Conservation (phyloP, 2,329 filamentous ascomycete genomes). For the Colletotrichum gigasporum region DNA sequence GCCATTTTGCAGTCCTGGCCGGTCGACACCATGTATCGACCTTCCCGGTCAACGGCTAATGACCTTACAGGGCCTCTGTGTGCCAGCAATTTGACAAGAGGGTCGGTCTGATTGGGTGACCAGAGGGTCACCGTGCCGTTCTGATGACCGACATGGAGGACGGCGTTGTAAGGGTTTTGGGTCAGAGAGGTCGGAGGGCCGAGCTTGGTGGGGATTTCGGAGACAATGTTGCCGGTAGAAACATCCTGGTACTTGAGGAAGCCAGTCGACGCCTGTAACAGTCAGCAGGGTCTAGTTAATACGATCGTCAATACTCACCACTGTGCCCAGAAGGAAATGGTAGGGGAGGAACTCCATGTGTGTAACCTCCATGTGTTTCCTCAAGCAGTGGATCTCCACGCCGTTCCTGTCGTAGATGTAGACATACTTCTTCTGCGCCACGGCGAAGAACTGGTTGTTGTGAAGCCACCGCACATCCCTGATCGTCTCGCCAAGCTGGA, state of each 20-base stretch:
- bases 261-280: constrained; percentile 75
- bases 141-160: constrained; percentile 92
- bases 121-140: constrained; percentile 95
- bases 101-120: constrained; percentile 90
- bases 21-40: constrained; percentile 93
- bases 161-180: constrained; percentile 92
- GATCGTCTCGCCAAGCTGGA: constrained; percentile 91
- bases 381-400: constrained; percentile 90
- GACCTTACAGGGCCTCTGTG: constrained; percentile 90
- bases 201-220: constrained; percentile 84
- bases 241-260: constrained; percentile 95
- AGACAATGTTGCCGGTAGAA: constrained; percentile 88
- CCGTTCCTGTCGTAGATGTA: constrained; percentile 96
- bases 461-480: constrained; percentile 92
- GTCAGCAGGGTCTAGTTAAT: constrained; percentile 33
- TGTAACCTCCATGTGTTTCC: constrained; percentile 89
- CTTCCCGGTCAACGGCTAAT: constrained; percentile 86
- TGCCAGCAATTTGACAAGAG: constrained; percentile 89
- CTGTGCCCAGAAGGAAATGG: constrained; percentile 90
- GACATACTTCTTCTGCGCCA: constrained; percentile 94
- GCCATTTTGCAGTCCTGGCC: constrained; percentile 92
- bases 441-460: constrained; percentile 93
- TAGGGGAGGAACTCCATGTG: constrained; percentile 97
- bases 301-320: constrained; percentile 63
- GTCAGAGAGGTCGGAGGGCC: constrained; percentile 84